These are phyloP conservation scores for Xylaria venustula DNA, from an alignment of 495 filamentous ascomycete species.

Conservation along the genomic window DNA sequence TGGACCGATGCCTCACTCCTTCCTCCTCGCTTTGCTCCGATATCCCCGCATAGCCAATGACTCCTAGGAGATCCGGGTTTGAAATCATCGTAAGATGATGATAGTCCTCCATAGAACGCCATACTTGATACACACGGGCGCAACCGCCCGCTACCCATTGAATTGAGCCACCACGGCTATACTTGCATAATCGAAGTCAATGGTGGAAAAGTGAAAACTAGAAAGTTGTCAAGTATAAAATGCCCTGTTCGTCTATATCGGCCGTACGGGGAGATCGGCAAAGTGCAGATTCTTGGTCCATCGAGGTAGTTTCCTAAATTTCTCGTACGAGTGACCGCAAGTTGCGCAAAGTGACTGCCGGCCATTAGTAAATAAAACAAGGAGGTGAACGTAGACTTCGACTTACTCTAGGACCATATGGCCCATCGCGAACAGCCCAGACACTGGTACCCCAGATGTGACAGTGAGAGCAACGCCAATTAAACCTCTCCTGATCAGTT, in stretches of 20 bases:
- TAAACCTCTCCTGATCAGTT: constrained; percentile 74
- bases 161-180: not conserved
- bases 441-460: constrained; percentile 82
- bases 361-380: constrained; percentile 12
- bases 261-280: constrained; percentile 24
- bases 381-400: not conserved
- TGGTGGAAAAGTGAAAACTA: not conserved
- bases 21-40: constrained; percentile 15
- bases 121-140: constrained; percentile 3
- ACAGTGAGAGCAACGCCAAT: constrained; percentile 92
- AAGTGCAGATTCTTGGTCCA: constrained; percentile 78
- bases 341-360: constrained; percentile 86
- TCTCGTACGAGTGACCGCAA: constrained; percentile 85
- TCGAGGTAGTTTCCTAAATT: constrained; percentile 77
- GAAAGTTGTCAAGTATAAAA: constrained; percentile 1
- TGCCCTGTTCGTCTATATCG: constrained; percentile 8
- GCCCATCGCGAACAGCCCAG: constrained; percentile 94
- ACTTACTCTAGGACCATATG: constrained; percentile 77
- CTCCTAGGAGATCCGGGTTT: constrained; percentile 15
- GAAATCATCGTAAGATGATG: constrained; percentile 14
- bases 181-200: not conserved
- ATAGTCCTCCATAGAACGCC: not conserved
- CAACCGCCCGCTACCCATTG: not conserved
- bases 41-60: constrained; percentile 25
- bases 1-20: not conserved